Conservation (phyloP, 441 rosid genomes). For the Gossypium schwendimanii region DNA sequence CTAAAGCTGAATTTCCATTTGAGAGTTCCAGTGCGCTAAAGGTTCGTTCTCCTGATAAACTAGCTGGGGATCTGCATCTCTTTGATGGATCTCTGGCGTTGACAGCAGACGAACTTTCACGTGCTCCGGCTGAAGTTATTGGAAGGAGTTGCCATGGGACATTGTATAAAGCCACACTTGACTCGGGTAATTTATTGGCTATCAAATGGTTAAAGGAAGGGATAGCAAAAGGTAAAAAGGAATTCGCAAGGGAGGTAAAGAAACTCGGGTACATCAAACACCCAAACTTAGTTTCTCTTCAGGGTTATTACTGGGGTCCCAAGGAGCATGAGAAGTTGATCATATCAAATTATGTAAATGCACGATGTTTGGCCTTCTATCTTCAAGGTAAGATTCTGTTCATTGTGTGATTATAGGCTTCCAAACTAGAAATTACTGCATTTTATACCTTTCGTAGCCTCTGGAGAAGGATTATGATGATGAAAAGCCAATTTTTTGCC, state of each 20-base stretch:
- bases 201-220: slow-evolving; percentile 70
- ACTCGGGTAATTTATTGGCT: slow-evolving; percentile 38
- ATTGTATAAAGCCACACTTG: slow-evolving; percentile 50
- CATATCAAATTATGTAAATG: slow-evolving; percentile 53
- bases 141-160: slow-evolving; percentile 71
- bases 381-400: slow-evolving; percentile 55
- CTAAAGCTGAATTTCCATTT: slow-evolving; percentile 26
- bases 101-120: slow-evolving; percentile 56
- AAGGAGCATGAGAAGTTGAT: slow-evolving; percentile 78
- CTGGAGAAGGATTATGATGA: too few relatives aligned
- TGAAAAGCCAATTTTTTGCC: background rate
- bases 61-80: slow-evolving; percentile 51
- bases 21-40: slow-evolving; percentile 26
- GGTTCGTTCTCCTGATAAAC: slow-evolving; percentile 39
- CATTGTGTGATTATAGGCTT: background rate
- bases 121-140: slow-evolving; percentile 61
- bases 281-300: slow-evolving; percentile 74
- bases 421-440: background rate
- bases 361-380: slow-evolving; percentile 57
- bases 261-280: slow-evolving; percentile 60
- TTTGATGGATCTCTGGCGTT: slow-evolving; percentile 44
- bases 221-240: slow-evolving; percentile 54
- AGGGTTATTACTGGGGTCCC: slow-evolving; percentile 82
- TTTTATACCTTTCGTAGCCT: background rate
- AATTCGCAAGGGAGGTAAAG: slow-evolving; percentile 61